Conservation (phyloP, 495 filamentous ascomycete species). For the Aspergillus baeticus region DNA sequence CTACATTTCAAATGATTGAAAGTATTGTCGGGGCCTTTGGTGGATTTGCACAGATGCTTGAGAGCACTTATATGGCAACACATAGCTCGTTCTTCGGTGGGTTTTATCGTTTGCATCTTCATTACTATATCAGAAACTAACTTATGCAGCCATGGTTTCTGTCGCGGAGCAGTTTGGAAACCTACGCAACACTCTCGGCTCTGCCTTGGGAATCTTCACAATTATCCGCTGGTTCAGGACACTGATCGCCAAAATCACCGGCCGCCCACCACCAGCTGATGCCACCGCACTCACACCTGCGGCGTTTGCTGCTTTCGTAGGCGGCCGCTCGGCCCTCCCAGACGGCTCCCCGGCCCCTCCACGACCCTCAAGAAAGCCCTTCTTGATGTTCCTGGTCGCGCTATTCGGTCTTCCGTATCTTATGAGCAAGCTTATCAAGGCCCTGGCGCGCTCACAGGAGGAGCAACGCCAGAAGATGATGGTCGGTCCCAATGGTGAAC, state of each 20-base stretch:
- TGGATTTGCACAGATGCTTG: conserved; percentile 98
- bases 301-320: conserved; percentile 83
- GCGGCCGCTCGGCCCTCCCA: conserved; percentile 47
- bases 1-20: conserved; percentile 99
- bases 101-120: conserved; percentile 34
- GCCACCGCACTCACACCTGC: conserved; percentile 83
- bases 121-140: conserved; percentile 15
- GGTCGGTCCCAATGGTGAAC: conserved; percentile 50
- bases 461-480: conserved; percentile 63
- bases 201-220: conserved; percentile 92
- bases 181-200: conserved; percentile 91
- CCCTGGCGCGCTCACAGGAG: conserved; percentile 79
- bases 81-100: conserved; percentile 98
- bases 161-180: conserved; percentile 97
- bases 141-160: conserved; percentile 81
- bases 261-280: conserved; percentile 83
- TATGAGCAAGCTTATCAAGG: conserved; percentile 89
- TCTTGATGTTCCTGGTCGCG: conserved; percentile 91
- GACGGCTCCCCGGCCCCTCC: conserved; percentile 57
- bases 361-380: conserved; percentile 86
- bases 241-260: conserved; percentile 89
- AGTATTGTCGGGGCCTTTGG: conserved; percentile 96
- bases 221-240: conserved; percentile 92
- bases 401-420: conserved; percentile 94
- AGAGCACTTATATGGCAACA: conserved; percentile 99